A percentile compares a stretch with the other conserved stretches of the same genome.
These are phyloP conservation scores for Picea mariana DNA, from an alignment of 83 land plant species.

Conservation along the genomic window DNA sequence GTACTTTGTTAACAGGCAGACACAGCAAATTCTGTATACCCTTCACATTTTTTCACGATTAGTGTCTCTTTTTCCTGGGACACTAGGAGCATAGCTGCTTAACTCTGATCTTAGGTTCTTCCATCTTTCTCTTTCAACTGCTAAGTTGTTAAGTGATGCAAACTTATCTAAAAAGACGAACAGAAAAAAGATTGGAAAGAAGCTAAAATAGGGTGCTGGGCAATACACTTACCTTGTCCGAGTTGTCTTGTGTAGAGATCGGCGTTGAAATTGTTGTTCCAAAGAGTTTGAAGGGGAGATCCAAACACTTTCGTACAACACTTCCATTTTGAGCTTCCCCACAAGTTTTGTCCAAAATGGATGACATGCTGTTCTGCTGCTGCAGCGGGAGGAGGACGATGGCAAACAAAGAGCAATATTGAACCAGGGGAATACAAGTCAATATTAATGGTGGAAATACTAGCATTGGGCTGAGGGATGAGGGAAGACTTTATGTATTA, in stretches of 20 bases:
- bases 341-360: neutral
- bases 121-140: too few species aligned
- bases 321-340: neutral
- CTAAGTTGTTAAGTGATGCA: too few species aligned
- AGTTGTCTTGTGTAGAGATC: neutral
- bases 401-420: neutral
- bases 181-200: too few species aligned
- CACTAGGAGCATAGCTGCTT: too few species aligned
- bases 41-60: too few species aligned
- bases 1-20: too few species aligned
- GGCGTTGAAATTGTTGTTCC: constrained; percentile 4
- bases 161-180: too few species aligned
- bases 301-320: neutral
- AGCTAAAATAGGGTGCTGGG: neutral
- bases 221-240: constrained; percentile 6
- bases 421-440: neutral
- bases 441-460: neutral
- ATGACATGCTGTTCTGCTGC: neutral
- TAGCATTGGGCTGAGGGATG: neutral
- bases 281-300: constrained; percentile 9
- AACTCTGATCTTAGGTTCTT: too few species aligned
- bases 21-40: too few species aligned
- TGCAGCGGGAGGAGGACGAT: neutral
- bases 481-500: constrained; percentile 3
- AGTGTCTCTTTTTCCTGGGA: too few species aligned